Base-by-base conservation (phyloP, 139 green algal genomes). In the Chlorella sp. region DNA sequence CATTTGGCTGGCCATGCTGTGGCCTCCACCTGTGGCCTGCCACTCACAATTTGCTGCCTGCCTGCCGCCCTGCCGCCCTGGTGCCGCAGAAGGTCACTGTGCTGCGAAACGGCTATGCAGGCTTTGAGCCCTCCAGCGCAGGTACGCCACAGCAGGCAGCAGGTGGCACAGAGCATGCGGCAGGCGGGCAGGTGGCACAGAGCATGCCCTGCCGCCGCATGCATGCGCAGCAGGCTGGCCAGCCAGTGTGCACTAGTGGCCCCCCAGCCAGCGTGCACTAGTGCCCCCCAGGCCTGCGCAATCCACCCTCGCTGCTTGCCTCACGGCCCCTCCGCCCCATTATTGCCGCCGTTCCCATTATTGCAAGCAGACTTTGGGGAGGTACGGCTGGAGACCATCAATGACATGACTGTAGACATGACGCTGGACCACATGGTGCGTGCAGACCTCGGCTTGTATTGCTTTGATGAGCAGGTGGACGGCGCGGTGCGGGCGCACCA, bases 381-480 rank as follows among this genome's bases (percentile, higher is more conserved):
- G n/a, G 32, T 30, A 11, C 26, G 19, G 73, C 46, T 51, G 73
- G 73, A 40, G n/a, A 32, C 30, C 0, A 20, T 51, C n/a, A n/a
- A n/a, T 67, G 73, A 80, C 1, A 65, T 80, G 73, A 13, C 46
- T 32, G 46, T 80, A n/a, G 46, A 67, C 4, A 64, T 80, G 73
- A 80, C 17, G 0, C 46, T 80, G 46, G 32, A 36, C 32, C 73
- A 80, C 48, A 64, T 80, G 73, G 73, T 73, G 34, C n/a, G n/a
- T n/a, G n/a, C n/a, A n/a, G n/a, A n/a, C n/a, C n/a, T n/a, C n/a
- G n/a, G n/a, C n/a, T n/a, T n/a, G n/a, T n/a, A n/a, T n/a, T n/a
- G n/a, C n/a, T n/a, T n/a, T n/a, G n/a, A n/a, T n/a, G n/a, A n/a
- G n/a, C n/a, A n/a, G n/a, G n/a, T n/a, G n/a, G n/a, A n/a, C n/a